These are phyloP conservation scores for Croton laevigatus DNA, from an alignment of 441 rosid genomes.

Conservation along the genomic window DNA sequence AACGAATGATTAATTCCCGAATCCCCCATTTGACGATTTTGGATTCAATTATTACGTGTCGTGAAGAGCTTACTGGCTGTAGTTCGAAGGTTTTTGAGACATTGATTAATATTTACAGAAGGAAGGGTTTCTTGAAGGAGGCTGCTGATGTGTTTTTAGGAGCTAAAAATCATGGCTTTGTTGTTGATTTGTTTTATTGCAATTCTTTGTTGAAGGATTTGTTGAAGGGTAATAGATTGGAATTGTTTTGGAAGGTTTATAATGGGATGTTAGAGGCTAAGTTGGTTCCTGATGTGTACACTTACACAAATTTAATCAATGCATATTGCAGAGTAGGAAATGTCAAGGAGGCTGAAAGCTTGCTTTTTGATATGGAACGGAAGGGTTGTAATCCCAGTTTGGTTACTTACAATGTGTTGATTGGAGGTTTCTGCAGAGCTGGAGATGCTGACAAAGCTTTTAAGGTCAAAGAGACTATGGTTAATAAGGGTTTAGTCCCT, in stretches of 20 bases:
- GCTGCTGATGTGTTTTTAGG: conserved; percentile 49
- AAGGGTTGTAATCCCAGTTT: conserved; percentile 44
- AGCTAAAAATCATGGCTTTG: conserved; percentile 32
- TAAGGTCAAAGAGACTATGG: conserved; percentile 44
- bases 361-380: conserved; percentile 52
- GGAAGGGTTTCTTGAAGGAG: conserved; percentile 42
- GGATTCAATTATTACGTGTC: conserved; percentile 44
- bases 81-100: conserved; percentile 41
- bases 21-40: conserved; percentile 43
- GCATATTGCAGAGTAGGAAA: conserved; percentile 62
- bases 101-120: conserved; percentile 55
- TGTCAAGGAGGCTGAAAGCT: conserved; percentile 37
- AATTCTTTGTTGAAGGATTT: conserved; percentile 60
- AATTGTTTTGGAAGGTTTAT: conserved; percentile 61
- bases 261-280: conserved; percentile 49
- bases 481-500: conserved; percentile 44
- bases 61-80: conserved; percentile 29
- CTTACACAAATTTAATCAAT: conserved; percentile 48
- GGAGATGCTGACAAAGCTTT: conserved; percentile 57
- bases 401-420: conserved; percentile 51
- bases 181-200: conserved; percentile 46
- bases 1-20: conserved; percentile 42
- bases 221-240: conserved; percentile 44
- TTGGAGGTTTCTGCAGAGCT: conserved; percentile 53
- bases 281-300: conserved; percentile 47